Percentiles rank a stretch among this genome's conserved stretches.
These are phyloP conservation scores for Aegle marmelos DNA, from an alignment of 345 rosid genomes.

Conservation along the genomic window DNA sequence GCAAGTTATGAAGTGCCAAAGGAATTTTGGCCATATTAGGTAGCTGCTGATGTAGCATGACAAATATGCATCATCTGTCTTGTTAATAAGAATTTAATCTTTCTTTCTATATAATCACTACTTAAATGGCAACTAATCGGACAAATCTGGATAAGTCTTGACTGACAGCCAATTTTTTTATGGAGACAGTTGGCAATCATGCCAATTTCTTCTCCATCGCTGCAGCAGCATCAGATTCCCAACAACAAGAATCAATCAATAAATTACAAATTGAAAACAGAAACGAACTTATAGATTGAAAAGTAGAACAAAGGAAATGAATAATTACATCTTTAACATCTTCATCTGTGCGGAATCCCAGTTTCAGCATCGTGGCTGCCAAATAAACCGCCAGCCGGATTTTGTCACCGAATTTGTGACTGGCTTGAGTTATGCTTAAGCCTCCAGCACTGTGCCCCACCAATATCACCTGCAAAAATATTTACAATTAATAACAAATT, in stretches of 20 bases:
- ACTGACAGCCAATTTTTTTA: conserved; percentile 12
- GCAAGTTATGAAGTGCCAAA: background rate
- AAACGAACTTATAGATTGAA: too few relatives aligned
- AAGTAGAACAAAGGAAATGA: background rate
- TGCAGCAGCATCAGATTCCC: conserved; percentile 1
- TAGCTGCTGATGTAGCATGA: background rate
- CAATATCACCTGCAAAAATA: conserved; percentile 58
- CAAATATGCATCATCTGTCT: background rate
- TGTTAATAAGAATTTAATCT: background rate
- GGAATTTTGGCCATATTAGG: background rate
- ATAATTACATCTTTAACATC: conserved; percentile 58
- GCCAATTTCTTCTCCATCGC: background rate
- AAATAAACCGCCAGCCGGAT: conserved; percentile 61
- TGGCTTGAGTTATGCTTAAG: conserved; percentile 64
- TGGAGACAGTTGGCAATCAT: conserved; percentile 18
- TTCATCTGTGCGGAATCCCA: conserved; percentile 51
- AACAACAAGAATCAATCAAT: background rate
- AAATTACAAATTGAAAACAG: background rate
- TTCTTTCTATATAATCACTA: background rate
- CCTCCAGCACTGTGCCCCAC: conserved; percentile 98
- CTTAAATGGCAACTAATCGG: background rate
- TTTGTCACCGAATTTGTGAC: conserved; percentile 52
- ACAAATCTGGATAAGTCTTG: background rate
- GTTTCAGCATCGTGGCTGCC: conserved; percentile 80
- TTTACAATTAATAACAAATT: background rate